Evolutionary conservation across 305 asterid genomes (phyloP).

Genomic region (Solanum hybrid): DNA sequence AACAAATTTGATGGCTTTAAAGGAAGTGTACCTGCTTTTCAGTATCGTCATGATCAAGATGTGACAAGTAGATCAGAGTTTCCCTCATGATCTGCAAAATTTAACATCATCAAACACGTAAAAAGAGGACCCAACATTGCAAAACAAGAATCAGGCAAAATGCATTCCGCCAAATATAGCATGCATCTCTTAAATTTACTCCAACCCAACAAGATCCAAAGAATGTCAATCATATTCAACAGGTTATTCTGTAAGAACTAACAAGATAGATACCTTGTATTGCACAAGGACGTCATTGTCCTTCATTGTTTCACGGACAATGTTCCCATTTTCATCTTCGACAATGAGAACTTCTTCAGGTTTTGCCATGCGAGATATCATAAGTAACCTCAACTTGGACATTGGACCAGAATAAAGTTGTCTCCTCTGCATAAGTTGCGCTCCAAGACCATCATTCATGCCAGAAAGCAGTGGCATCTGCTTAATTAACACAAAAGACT

Average conservation of each 20-base stretch:
- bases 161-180: not conserved
- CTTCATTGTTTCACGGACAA: slow-evolving; percentile 98
- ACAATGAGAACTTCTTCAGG: slow-evolving; percentile 98
- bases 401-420: slow-evolving; percentile 82
- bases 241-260: not conserved
- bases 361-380: slow-evolving; percentile 99
- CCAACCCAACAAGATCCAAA: not conserved
- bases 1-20: not conserved
- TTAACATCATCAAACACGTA: not conserved
- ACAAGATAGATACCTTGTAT: slow-evolving; percentile 53
- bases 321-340: slow-evolving; percentile 98
- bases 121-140: not conserved
- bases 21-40: slow-evolving; percentile 68
- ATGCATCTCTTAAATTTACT: not conserved
- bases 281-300: slow-evolving; percentile 97
- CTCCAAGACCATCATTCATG: slow-evolving; percentile 70
- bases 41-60: slow-evolving; percentile 96
- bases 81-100: slow-evolving; percentile 92
- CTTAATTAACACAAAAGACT: slow-evolving; percentile 16
- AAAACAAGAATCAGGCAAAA: slow-evolving; percentile 4
- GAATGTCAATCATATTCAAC: not conserved
- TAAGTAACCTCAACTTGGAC: slow-evolving; percentile 89
- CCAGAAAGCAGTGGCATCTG: slow-evolving; percentile 63
- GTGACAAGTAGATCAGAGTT: slow-evolving; percentile 87
- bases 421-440: slow-evolving; percentile 75